A percentile compares a stretch with the other conserved stretches of the same genome.
Evolutionary conservation across 148 eudicot genomes (phyloP).

Genomic region (Diospyros lotus): DNA sequence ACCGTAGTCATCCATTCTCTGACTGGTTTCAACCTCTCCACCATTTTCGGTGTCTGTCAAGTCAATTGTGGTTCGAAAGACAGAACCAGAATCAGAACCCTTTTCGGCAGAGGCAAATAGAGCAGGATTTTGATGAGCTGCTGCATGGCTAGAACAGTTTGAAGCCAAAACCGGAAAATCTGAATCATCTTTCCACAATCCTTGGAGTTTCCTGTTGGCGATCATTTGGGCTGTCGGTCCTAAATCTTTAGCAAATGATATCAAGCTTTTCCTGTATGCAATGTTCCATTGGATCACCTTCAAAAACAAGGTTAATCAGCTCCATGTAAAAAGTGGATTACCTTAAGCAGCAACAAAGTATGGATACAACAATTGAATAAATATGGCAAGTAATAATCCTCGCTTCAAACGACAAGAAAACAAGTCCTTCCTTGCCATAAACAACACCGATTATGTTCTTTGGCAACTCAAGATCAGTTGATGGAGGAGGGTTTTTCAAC

Average conservation of each 20-base stretch:
- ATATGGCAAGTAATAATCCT: neutral
- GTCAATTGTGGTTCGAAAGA: constrained; percentile 11
- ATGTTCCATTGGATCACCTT: constrained; percentile 39
- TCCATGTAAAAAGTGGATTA: neutral
- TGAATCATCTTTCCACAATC: constrained; percentile 10
- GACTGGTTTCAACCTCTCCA: constrained; percentile 1
- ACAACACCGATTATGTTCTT: too few species aligned
- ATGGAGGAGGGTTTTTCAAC: too few species aligned
- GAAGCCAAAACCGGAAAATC: constrained; percentile 8
- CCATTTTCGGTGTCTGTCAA: constrained; percentile 17
- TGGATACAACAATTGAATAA: neutral
- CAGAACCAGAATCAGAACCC: neutral
- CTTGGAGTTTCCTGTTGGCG: constrained; percentile 56
- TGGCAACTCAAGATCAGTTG: too few species aligned
- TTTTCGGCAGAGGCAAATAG: constrained; percentile 10
- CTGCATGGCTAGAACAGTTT: constrained; percentile 3
- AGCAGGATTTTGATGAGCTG: constrained; percentile 9
- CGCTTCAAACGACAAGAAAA: neutral
- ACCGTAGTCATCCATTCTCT: neutral
- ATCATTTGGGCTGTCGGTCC: constrained; percentile 70
- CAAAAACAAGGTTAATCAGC: constrained; percentile 6
- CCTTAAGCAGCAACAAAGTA: neutral
- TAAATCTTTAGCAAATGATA: constrained; percentile 56
- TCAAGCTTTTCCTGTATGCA: constrained; percentile 59
- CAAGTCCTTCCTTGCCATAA: neutral